These are phyloP conservation scores for Myxozyma geophila DNA, from an alignment of 805 yeast species.

Conservation along the genomic window DNA sequence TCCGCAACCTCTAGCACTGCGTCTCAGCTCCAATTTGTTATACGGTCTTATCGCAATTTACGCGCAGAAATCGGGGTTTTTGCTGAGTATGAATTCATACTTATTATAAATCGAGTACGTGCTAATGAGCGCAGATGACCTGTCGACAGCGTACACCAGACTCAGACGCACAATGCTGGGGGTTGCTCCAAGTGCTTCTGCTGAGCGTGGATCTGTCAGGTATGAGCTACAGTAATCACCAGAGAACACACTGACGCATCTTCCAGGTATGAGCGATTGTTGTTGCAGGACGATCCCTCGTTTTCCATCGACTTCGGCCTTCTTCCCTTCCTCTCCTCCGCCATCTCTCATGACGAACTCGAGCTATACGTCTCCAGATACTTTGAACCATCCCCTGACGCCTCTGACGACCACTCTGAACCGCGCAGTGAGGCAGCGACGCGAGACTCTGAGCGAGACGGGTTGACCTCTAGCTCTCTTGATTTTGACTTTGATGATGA, in stretches of 20 bases:
- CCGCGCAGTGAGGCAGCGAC: neutral
- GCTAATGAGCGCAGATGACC: constrained; percentile 7
- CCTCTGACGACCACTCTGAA: neutral
- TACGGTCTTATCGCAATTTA: constrained; percentile 36
- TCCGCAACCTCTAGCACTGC: constrained; percentile 39
- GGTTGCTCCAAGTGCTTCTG: neutral
- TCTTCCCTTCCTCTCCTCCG: constrained; percentile 8
- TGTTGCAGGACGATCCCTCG: constrained; percentile 29
- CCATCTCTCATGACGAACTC: neutral
- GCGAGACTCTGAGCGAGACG: neutral
- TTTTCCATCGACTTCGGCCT: constrained; percentile 34
- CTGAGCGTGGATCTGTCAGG: neutral
- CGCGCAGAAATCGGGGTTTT: constrained; percentile 33
- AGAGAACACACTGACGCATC: neutral
- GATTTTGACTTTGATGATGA: constrained; percentile 23
- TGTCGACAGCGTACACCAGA: constrained; percentile 16
- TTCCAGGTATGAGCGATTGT: constrained; percentile 1
- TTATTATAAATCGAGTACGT: neutral
- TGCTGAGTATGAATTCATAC: neutral
- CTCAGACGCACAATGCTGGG: constrained; percentile 9
- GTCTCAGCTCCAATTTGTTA: constrained; percentile 38
- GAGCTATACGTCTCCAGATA: neutral
- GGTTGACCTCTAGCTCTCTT: constrained; percentile 1
- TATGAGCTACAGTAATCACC: neutral
- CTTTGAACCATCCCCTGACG: neutral